Evolutionary conservation across 345 rosid species (phyloP).

Genomic region (Populus ilicifolia): DNA sequence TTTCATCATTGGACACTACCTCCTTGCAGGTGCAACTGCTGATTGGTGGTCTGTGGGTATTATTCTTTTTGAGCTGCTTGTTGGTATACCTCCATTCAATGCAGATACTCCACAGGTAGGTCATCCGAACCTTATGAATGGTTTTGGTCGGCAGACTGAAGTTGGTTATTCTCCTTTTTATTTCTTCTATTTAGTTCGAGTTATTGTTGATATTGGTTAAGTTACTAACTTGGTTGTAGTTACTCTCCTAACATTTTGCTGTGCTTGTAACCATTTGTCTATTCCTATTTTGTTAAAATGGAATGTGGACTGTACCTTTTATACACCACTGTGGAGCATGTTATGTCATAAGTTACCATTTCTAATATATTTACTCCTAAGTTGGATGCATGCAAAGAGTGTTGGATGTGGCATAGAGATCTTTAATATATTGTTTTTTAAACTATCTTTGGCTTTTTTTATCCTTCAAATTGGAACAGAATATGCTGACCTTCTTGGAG

Average conservation of each 20-base stretch:
- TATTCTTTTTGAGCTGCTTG: constrained; percentile 85
- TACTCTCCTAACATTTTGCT: not conserved
- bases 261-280: not conserved
- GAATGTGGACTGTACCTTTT: not conserved
- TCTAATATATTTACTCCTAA: not conserved
- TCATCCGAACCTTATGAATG: not conserved
- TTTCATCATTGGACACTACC: constrained; percentile 14
- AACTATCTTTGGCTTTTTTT: not conserved
- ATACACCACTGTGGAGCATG: not conserved
- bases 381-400: not conserved
- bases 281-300: not conserved
- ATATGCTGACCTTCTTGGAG: not conserved
- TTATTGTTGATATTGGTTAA: not conserved
- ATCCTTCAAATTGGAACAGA: not conserved
- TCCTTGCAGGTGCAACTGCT: constrained; percentile 72
- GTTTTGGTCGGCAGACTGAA: not conserved
- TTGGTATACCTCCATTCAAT: constrained; percentile 93
- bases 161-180: not conserved
- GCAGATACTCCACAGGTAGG: constrained; percentile 86
- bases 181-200: not conserved
- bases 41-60: constrained; percentile 99
- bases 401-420: not conserved
- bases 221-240: not conserved
- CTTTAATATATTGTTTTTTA: not conserved
- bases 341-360: not conserved